Evolutionary conservation across 2,329 filamentous ascomycete species (phyloP).

Genomic region (Pezicula radicicola): DNA sequence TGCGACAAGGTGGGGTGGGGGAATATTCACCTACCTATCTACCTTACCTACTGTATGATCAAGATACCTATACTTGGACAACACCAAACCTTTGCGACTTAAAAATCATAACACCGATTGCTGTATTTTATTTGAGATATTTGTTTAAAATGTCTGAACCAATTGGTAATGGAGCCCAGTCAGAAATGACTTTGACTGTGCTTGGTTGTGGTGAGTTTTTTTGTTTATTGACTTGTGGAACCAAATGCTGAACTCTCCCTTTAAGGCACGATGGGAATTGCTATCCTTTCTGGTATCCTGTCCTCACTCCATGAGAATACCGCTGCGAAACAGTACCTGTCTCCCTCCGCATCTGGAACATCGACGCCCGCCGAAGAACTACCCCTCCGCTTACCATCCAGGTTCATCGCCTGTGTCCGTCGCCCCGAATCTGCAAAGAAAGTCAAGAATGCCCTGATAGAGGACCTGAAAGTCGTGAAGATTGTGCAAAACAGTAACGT

Average conservation of each 20-base stretch:
- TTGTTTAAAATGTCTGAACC: background rate
- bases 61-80: no score
- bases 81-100: no score
- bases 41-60: no score
- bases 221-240: background rate
- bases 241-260: background rate
- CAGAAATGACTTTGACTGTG: constrained; percentile 69
- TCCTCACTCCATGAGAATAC: constrained; percentile 59
- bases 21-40: background rate
- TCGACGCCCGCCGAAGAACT: constrained; percentile 43
- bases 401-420: constrained; percentile 79
- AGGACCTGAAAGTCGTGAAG: constrained; percentile 59
- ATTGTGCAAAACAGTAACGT: constrained; percentile 73
- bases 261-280: constrained; percentile 78
- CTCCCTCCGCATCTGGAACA: constrained; percentile 32
- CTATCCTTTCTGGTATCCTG: constrained; percentile 78
- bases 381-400: constrained; percentile 61
- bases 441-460: constrained; percentile 62
- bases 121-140: background rate
- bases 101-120: no score
- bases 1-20: background rate
- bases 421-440: constrained; percentile 66
- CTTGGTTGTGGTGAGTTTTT: constrained; percentile 71
- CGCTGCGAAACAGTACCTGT: constrained; percentile 42
- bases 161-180: background rate